Conservation (phyloP, 768 basidiomycete species). For the Russula vinacea region DNA sequence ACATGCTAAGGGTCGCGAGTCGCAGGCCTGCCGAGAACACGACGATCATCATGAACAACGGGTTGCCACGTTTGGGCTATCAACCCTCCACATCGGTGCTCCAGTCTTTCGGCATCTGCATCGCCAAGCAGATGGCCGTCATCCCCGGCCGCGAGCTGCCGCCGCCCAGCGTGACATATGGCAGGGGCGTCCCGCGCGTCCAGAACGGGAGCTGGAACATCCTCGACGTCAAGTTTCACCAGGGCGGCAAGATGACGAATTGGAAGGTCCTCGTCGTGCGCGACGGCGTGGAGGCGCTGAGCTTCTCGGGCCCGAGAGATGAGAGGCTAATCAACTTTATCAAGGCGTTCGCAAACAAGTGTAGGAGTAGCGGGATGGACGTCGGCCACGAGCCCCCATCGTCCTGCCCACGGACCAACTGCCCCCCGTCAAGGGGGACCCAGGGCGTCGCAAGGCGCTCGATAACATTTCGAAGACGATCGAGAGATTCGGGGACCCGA, state of each 20-base stretch:
- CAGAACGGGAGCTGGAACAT: constrained; percentile 76
- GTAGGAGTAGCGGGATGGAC: constrained; percentile 56
- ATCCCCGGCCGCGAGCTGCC: constrained; percentile 64
- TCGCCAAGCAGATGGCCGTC: constrained; percentile 57
- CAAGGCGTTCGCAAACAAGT: constrained; percentile 53
- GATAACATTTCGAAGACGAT: constrained; percentile 39
- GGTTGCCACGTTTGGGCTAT: constrained; percentile 56
- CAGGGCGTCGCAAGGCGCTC: constrained; percentile 45
- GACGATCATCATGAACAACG: constrained; percentile 52
- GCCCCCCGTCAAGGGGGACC: constrained; percentile 40
- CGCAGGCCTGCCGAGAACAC: constrained; percentile 61
- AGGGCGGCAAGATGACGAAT: constrained; percentile 46
- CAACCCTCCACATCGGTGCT: constrained; percentile 39
- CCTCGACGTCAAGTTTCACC: constrained; percentile 63
- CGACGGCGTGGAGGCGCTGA: constrained; percentile 42
- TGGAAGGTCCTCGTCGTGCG: constrained; percentile 70
- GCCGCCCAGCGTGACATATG: constrained; percentile 57
- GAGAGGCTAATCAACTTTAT: constrained; percentile 45
- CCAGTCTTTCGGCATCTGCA: constrained; percentile 54
- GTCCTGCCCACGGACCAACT: constrained; percentile 38
- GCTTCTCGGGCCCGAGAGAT: constrained; percentile 45
- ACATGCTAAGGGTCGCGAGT: constrained; percentile 72
- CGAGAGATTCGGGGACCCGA: constrained; percentile 18
- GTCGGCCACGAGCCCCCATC: constrained; percentile 41
- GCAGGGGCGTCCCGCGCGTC: constrained; percentile 43